Evolutionary conservation across 768 basidiomycete species (phyloP), one percentile per base, ranked within the genome.

Genomic region (Hebeloma cylindrosporum): DNA sequence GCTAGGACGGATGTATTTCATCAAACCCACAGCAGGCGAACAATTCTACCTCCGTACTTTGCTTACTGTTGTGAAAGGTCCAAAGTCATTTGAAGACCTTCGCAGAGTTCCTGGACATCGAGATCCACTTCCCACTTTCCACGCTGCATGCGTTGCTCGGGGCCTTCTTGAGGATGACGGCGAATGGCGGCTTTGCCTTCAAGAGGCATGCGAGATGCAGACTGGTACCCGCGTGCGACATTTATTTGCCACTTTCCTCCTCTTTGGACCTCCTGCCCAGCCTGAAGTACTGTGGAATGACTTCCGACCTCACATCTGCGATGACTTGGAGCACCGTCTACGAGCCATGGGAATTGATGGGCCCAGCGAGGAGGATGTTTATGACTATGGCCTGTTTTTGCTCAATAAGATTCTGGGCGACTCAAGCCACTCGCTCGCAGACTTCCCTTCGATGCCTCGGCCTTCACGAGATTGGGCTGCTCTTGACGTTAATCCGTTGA

Each of bases 141-240:
- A 66, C 34, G 68, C 58, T 0, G 74, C 74, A 2, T 80, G 75
- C 42, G 21, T 64, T 14, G 68, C 69, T 13, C 42, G 47, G 2
- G 74, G 73, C 0, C 62, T 79, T 0, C 58, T 79, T 0, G 62
- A 75, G n/a, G 69, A 77, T 63, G 71, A 79, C 56, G 52, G 58
- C 0, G 76, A 79, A 49, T 79, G 72, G 72, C 7, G 53, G 0
- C 47, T 53, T 2, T 75, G 73, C 44, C 48, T 77, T 5, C 40
- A 40, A 21, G 52, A 53, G 23, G 76, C 74, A 3, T 35, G 49
- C 3, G 18, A 36, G 2, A 71, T 76, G 49, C 65, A 71, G 21
- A 68, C 66, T 4, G 77, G 73, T 0, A 1, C 6, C 27, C 54
- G 46, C 0, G 59, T 75, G 0, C 62, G 68, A 2, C 47, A 58